Evolutionary conservation across 148 eudicot genomes (phyloP).

Genomic region (Spergularia marina): DNA sequence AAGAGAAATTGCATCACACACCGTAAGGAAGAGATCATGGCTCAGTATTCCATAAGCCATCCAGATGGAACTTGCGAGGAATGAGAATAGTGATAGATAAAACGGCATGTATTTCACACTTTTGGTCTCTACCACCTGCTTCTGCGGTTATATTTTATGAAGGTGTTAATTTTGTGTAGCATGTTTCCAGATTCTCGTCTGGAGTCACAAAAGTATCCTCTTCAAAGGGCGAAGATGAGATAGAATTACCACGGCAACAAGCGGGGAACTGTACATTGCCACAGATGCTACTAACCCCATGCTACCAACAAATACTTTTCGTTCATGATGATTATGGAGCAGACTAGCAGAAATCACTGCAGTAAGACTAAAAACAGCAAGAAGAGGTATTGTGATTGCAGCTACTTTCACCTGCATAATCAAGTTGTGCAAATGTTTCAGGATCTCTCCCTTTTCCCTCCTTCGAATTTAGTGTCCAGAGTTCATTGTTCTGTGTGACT

Average conservation of each 20-base stretch:
- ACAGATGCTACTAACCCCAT: slow-evolving; percentile 57
- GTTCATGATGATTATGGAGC: slow-evolving; percentile 48
- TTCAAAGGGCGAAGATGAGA: background rate
- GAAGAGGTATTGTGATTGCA: slow-evolving; percentile 29
- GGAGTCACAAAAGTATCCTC: background rate
- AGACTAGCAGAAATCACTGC: slow-evolving; percentile 43
- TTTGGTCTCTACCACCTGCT: slow-evolving; percentile 60
- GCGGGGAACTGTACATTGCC: slow-evolving; percentile 65
- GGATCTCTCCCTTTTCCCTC: background rate
- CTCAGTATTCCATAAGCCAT: slow-evolving; percentile 69
- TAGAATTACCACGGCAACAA: slow-evolving; percentile 60
- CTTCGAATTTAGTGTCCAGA: no score
- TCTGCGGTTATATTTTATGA: slow-evolving; percentile 37
- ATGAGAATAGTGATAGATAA: slow-evolving; percentile 66
- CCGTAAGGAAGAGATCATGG: slow-evolving; percentile 64
- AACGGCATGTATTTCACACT: slow-evolving; percentile 83
- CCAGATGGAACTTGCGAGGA: slow-evolving; percentile 66
- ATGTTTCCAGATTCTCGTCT: background rate
- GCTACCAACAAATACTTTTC: slow-evolving; percentile 65
- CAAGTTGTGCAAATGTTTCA: slow-evolving; percentile 12
- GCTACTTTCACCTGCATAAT: slow-evolving; percentile 61
- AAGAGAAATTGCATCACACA: slow-evolving; percentile 26
- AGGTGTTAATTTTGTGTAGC: slow-evolving; percentile 10
- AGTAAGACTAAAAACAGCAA: slow-evolving; percentile 30
- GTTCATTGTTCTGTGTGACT: no score